These are phyloP conservation scores for Logfia minima DNA, from an alignment of 129 eudicot genomes.

Conservation along the genomic window DNA sequence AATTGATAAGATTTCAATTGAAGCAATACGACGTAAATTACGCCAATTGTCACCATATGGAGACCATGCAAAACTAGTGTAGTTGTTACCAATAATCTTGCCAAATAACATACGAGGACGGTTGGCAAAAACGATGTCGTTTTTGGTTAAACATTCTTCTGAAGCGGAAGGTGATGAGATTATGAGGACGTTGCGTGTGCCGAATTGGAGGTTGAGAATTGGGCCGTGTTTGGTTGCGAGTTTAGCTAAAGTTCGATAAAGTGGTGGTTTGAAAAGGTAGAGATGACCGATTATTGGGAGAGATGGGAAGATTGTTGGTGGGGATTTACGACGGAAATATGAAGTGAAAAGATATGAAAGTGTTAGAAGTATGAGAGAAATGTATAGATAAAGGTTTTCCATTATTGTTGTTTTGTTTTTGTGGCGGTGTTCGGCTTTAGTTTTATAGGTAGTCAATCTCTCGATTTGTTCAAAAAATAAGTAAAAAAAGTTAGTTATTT, in stretches of 20 bases:
- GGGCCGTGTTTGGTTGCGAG: slow-evolving; percentile 39
- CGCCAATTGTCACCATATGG: slow-evolving; percentile 50
- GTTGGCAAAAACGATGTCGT: slow-evolving; percentile 49
- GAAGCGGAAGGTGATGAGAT: slow-evolving; percentile 44
- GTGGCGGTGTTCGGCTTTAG: not conserved
- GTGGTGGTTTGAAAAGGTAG: slow-evolving; percentile 38
- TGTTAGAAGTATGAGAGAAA: slow-evolving; percentile 20
- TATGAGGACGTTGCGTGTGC: slow-evolving; percentile 37
- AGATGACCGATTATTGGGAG: slow-evolving; percentile 53
- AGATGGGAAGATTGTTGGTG: slow-evolving; percentile 39
- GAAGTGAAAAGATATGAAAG: slow-evolving; percentile 23
- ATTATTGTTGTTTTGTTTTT: slow-evolving; percentile 30
- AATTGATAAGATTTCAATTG: slow-evolving; percentile 35
- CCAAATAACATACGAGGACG: slow-evolving; percentile 47
- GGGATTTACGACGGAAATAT: slow-evolving; percentile 26
- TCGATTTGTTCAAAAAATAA: no score
- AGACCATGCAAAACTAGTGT: slow-evolving; percentile 25
- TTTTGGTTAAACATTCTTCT: slow-evolving; percentile 55
- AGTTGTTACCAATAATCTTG: slow-evolving; percentile 35
- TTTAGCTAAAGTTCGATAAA: slow-evolving; percentile 32
- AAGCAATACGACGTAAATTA: slow-evolving; percentile 37
- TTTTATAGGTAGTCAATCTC: not conserved
- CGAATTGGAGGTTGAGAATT: slow-evolving; percentile 37
- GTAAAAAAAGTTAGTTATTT: no score
- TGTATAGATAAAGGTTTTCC: slow-evolving; percentile 24